Percentiles rank a stretch among this genome's conserved stretches.
Evolutionary conservation across 108 stramenopile genomes (phyloP).

Genomic region (Skeletonema marinoi): DNA sequence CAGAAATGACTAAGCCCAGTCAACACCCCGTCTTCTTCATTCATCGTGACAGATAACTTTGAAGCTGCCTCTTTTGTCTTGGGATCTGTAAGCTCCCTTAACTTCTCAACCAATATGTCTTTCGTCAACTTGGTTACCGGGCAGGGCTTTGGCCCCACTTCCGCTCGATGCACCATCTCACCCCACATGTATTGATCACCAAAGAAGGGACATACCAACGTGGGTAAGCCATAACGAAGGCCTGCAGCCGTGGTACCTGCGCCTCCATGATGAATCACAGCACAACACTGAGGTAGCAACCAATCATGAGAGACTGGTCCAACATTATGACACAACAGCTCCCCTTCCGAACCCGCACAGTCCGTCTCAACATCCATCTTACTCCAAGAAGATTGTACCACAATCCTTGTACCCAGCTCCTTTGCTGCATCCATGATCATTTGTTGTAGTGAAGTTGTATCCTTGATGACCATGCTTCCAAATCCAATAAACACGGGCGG

Average conservation of each 20-base stretch:
- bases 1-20: slow-evolving; percentile 62
- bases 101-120: slow-evolving; percentile 54
- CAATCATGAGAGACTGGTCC: slow-evolving; percentile 81
- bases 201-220: slow-evolving; percentile 83
- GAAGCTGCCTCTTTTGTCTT: slow-evolving; percentile 42
- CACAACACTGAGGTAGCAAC: slow-evolving; percentile 69
- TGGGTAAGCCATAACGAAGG: slow-evolving; percentile 67
- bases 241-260: slow-evolving; percentile 86
- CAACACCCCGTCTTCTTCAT: slow-evolving; percentile 64
- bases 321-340: slow-evolving; percentile 51
- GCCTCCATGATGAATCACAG: slow-evolving; percentile 86
- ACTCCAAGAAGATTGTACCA: slow-evolving; percentile 74
- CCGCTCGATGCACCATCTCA: slow-evolving; percentile 62
- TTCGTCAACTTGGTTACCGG: slow-evolving; percentile 57
- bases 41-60: slow-evolving; percentile 47
- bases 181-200: slow-evolving; percentile 85
- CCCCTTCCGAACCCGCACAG: slow-evolving; percentile 8
- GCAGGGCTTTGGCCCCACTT: slow-evolving; percentile 67
- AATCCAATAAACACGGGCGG: slow-evolving; percentile 75
- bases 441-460: slow-evolving; percentile 44
- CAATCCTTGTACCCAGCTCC: slow-evolving; percentile 45
- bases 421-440: slow-evolving; percentile 64
- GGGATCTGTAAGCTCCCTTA: slow-evolving; percentile 39
- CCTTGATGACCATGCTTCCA: slow-evolving; percentile 73
- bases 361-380: slow-evolving; percentile 62